Evolutionary conservation across 176 grass and related monocot species (phyloP).

Genomic region (Ananas comosus): DNA sequence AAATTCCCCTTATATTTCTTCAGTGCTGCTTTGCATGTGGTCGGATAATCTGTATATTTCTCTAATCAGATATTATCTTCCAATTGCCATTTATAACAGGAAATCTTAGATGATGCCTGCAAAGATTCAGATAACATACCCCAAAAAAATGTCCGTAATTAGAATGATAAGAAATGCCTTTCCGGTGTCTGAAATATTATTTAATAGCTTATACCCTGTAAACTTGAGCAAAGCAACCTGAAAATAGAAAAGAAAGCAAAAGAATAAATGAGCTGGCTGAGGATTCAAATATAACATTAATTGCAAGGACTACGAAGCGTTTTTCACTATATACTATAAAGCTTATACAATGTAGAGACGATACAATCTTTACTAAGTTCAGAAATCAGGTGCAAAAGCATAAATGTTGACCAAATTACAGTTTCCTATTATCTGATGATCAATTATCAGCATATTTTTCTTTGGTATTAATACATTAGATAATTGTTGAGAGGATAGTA

Average conservation of each 20-base stretch:
- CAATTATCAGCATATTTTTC: neutral
- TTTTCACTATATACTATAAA: neutral
- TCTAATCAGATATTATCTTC: too few species aligned
- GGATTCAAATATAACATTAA: too few species aligned
- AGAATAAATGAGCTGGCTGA: too few species aligned
- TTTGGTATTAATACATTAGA: neutral
- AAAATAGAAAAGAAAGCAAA: slow-evolving; percentile 11
- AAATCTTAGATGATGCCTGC: neutral
- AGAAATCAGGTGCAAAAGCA: neutral
- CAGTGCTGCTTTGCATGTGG: too few species aligned
- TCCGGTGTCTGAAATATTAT: slow-evolving; percentile 70
- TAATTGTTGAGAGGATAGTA: neutral
- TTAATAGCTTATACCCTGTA: slow-evolving; percentile 95
- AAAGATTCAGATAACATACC: slow-evolving; percentile 42
- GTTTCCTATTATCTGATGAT: neutral
- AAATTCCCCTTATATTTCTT: too few species aligned
- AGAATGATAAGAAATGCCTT: slow-evolving; percentile 94
- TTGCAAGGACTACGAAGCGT: neutral
- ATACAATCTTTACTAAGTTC: neutral
- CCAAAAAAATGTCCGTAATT: slow-evolving; percentile 79
- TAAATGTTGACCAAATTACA: neutral
- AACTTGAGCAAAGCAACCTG: slow-evolving; percentile 98
- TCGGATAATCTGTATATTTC: too few species aligned
- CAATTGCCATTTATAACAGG: neutral
- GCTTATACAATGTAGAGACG: neutral